These are phyloP conservation scores for Echium plantagineum DNA, from an alignment of 257 asterid genomes.

Conservation along the genomic window DNA sequence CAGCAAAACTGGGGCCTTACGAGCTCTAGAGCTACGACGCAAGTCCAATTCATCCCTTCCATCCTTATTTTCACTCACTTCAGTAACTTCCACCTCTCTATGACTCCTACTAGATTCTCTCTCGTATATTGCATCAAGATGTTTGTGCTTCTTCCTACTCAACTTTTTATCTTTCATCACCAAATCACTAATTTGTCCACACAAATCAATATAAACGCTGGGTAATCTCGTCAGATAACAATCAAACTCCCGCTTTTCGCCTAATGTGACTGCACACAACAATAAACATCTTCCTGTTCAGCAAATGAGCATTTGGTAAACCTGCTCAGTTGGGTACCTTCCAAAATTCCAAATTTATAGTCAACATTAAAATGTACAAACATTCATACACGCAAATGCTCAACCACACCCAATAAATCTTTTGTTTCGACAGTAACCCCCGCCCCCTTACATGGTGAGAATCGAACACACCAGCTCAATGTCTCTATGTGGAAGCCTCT, in stretches of 20 bases:
- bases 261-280: neutral
- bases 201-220: neutral
- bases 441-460: no score
- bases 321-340: neutral
- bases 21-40: constrained; percentile 71
- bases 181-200: neutral
- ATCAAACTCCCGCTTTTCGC: neutral
- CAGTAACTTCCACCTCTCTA: constrained; percentile 29
- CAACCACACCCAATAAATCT: no score
- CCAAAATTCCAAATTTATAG: neutral
- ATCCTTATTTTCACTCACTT: constrained; percentile 21
- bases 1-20: constrained; percentile 75
- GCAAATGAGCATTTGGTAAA: neutral
- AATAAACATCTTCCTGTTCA: neutral
- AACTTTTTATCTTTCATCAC: constrained; percentile 34
- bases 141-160: constrained; percentile 71
- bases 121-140: constrained; percentile 76
- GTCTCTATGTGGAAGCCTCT: no score
- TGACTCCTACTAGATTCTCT: constrained; percentile 46
- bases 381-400: neutral
- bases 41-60: constrained; percentile 48
- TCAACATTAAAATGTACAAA: neutral
- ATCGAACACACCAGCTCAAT: no score
- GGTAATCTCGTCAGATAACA: neutral
- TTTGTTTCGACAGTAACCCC: no score